Conservation (phyloP, 2,329 filamentous ascomycete genomes). For the Balansia obtecta region DNA sequence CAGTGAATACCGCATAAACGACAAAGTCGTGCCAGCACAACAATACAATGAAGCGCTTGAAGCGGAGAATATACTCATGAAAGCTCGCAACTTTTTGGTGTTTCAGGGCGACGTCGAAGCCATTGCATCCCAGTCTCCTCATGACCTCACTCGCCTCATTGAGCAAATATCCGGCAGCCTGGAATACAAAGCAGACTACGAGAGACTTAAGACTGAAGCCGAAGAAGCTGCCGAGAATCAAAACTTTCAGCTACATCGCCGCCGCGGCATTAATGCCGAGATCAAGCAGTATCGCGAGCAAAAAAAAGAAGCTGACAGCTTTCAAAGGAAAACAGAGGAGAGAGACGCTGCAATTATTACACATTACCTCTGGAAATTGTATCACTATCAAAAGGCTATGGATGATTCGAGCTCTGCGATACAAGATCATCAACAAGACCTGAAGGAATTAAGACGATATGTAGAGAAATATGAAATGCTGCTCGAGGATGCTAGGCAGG, state of each 20-base stretch:
- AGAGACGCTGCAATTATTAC: constrained; percentile 84
- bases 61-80: constrained; percentile 91
- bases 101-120: constrained; percentile 98
- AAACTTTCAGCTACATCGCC: constrained; percentile 74
- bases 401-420: constrained; percentile 86
- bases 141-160: constrained; percentile 83
- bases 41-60: constrained; percentile 92
- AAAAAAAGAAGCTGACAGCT: constrained; percentile 89
- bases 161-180: constrained; percentile 96
- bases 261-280: constrained; percentile 91
- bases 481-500: constrained; percentile 69
- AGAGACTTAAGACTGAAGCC: constrained; percentile 72
- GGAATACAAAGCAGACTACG: constrained; percentile 90
- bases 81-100: constrained; percentile 92
- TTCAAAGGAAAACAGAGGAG: constrained; percentile 80
- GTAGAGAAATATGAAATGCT: constrained; percentile 73
- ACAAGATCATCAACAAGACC: constrained; percentile 82
- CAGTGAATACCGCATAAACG: constrained; percentile 96
- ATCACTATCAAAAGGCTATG: constrained; percentile 87
- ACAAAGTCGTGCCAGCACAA: constrained; percentile 73
- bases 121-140: constrained; percentile 88
- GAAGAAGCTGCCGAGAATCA: constrained; percentile 84
- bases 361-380: constrained; percentile 93
- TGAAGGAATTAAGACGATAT: constrained; percentile 83
- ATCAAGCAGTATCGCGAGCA: constrained; percentile 97